Percentiles rank a stretch among this genome's conserved stretches.
Conservation (phyloP, 106 monocot genomes). For the Allium fistulosum region DNA sequence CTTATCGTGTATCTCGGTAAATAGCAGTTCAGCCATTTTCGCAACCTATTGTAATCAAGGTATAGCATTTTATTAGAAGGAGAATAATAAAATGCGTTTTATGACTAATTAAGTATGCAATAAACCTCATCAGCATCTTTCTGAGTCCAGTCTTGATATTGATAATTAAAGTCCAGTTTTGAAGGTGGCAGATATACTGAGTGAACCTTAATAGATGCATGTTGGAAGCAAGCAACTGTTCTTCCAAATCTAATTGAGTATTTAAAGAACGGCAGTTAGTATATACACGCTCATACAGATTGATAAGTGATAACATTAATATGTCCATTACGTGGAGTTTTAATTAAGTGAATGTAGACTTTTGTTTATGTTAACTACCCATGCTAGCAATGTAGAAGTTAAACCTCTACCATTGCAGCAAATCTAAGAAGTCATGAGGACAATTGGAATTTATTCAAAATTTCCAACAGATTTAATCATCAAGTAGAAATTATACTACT, state of each 20-base stretch:
- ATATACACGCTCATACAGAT: too few relatives aligned
- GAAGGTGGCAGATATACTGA: slow-evolving; percentile 81
- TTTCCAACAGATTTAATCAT: too few relatives aligned
- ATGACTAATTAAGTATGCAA: neutral
- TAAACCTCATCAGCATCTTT: slow-evolving; percentile 69
- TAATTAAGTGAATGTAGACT: too few relatives aligned
- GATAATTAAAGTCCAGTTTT: slow-evolving; percentile 63
- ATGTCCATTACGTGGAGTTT: too few relatives aligned
- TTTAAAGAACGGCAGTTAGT: too few relatives aligned
- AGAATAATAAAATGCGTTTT: neutral
- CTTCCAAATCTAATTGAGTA: slow-evolving; percentile 51
- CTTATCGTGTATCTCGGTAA: slow-evolving; percentile 41
- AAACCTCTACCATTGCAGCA: too few relatives aligned
- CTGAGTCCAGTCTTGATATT: slow-evolving; percentile 69
- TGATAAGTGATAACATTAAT: too few relatives aligned
- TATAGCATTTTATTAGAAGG: neutral
- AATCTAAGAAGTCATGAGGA: too few relatives aligned
- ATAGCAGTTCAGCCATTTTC: slow-evolving; percentile 29
- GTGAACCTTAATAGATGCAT: slow-evolving; percentile 68
- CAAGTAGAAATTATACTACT: too few relatives aligned
- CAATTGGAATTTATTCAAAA: too few relatives aligned
- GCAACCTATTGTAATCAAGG: slow-evolving; percentile 35
- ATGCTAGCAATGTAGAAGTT: too few relatives aligned
- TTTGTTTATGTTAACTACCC: too few relatives aligned
- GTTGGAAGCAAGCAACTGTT: slow-evolving; percentile 91